Percentiles rank a stretch among this genome's conserved stretches.
Conservation (phyloP, 352 stramenopile species). For the Halophytophthora batemanensis region DNA sequence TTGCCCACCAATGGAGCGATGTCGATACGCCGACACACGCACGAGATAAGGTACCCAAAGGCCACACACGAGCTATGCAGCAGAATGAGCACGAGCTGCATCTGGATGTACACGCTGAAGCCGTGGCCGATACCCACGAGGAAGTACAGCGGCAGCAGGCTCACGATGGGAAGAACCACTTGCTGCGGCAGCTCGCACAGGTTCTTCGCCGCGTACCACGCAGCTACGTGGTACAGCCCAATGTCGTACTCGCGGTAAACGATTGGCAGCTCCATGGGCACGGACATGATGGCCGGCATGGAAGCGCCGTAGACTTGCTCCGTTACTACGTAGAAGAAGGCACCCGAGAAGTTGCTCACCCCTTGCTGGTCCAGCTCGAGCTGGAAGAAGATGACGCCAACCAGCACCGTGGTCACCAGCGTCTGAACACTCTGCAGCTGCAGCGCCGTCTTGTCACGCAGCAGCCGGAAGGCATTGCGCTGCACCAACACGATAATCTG, state of each 20-base stretch:
- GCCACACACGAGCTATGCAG: slow-evolving; percentile 36
- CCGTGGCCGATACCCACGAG: slow-evolving; percentile 42
- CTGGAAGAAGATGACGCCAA: slow-evolving; percentile 56
- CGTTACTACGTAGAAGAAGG: slow-evolving; percentile 56
- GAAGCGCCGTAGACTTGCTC: slow-evolving; percentile 42
- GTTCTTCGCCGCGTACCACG: slow-evolving; percentile 59
- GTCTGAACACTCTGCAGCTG: slow-evolving; percentile 30
- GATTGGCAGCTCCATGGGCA: slow-evolving; percentile 52
- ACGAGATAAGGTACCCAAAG: slow-evolving; percentile 50
- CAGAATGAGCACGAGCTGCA: slow-evolving; percentile 41
- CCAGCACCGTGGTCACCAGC: slow-evolving; percentile 37
- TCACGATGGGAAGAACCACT: slow-evolving; percentile 40
- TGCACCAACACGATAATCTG: slow-evolving; percentile 39
- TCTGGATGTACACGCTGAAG: slow-evolving; percentile 36
- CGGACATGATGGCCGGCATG: slow-evolving; percentile 37
- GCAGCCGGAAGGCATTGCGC: slow-evolving; percentile 40
- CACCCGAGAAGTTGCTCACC: slow-evolving; percentile 48
- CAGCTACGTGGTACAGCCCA: slow-evolving; percentile 35
- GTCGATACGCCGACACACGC: slow-evolving; percentile 30
- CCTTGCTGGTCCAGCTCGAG: slow-evolving; percentile 35
- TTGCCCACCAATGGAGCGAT: slow-evolving; percentile 38
- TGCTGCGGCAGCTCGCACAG: slow-evolving; percentile 48
- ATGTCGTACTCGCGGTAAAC: slow-evolving; percentile 46
- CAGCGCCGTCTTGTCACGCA: slow-evolving; percentile 42
- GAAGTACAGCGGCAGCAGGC: slow-evolving; percentile 44